Evolutionary conservation across 805 yeast species (phyloP).

Genomic region (Spathaspora passalidarum): DNA sequence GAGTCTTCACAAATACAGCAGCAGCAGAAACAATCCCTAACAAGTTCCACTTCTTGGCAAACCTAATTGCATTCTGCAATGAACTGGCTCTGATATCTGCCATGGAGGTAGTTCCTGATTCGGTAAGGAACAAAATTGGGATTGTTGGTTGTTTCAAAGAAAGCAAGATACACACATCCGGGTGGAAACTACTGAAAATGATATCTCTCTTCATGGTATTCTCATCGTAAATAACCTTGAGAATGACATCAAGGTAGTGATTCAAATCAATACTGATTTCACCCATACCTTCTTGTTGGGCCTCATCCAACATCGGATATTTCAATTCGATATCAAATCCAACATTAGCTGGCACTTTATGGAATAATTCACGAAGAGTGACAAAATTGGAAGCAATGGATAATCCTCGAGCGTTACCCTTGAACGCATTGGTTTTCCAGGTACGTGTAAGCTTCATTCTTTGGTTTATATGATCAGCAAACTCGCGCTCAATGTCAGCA

Average conservation of each 20-base stretch:
- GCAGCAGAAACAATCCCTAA: slow-evolving; percentile 92
- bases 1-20: slow-evolving; percentile 80
- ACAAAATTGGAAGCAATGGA: slow-evolving; percentile 91
- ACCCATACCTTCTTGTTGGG: slow-evolving; percentile 85
- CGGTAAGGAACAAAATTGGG: slow-evolving; percentile 87
- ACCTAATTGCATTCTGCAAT: slow-evolving; percentile 85
- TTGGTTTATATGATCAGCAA: slow-evolving; percentile 41
- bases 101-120: slow-evolving; percentile 81
- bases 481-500: slow-evolving; percentile 38
- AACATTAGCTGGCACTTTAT: slow-evolving; percentile 73
- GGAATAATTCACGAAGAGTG: slow-evolving; percentile 79
- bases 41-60: slow-evolving; percentile 86
- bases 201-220: slow-evolving; percentile 78
- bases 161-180: slow-evolving; percentile 82
- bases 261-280: slow-evolving; percentile 80
- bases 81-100: slow-evolving; percentile 87
- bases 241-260: slow-evolving; percentile 82
- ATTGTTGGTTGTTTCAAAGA: slow-evolving; percentile 91
- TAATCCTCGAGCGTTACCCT: slow-evolving; percentile 88
- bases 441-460: slow-evolving; percentile 87
- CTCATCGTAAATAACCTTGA: slow-evolving; percentile 72
- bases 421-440: slow-evolving; percentile 79
- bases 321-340: slow-evolving; percentile 95
- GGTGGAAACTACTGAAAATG: slow-evolving; percentile 90
- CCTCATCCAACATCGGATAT: slow-evolving; percentile 94